phyloP scores from a whole-genome alignment of 148 eudicot genomes.

The Chenopodium formosanum region DNA sequence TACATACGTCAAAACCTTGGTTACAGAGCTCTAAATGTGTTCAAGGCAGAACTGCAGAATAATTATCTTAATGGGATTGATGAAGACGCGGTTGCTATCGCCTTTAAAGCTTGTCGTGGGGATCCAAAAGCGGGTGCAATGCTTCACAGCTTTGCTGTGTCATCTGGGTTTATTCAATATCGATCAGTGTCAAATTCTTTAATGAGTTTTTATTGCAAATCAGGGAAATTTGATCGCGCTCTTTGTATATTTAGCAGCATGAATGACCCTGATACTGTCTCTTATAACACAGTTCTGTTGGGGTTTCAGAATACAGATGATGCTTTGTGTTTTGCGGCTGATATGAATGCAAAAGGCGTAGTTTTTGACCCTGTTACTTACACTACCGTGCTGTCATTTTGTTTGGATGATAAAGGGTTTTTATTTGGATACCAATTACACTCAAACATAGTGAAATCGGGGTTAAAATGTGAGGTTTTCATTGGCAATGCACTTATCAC shows the following conservation, averaged over 20 bases:
- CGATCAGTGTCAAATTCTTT: slow-evolving; percentile 66
- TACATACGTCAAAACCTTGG: slow-evolving; percentile 41
- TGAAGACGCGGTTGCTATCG: slow-evolving; percentile 56
- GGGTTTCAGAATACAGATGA: slow-evolving; percentile 56
- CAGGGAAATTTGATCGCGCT: slow-evolving; percentile 45
- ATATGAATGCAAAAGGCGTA: slow-evolving; percentile 59
- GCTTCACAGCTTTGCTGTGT: slow-evolving; percentile 64
- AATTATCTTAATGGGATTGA: slow-evolving; percentile 34
- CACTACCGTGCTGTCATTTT: slow-evolving; percentile 57
- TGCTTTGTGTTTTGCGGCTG: slow-evolving; percentile 56
- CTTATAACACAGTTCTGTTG: slow-evolving; percentile 73
- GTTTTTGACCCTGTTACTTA: slow-evolving; percentile 69
- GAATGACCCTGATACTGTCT: slow-evolving; percentile 61
- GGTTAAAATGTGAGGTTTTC: slow-evolving; percentile 54
- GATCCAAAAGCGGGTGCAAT: slow-evolving; percentile 48
- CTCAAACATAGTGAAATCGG: slow-evolving; percentile 46
- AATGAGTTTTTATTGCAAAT: slow-evolving; percentile 81
- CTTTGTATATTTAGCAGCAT: slow-evolving; percentile 42
- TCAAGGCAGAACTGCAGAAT: slow-evolving; percentile 36
- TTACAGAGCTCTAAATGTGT: slow-evolving; percentile 46
- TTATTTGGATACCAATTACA: slow-evolving; percentile 69
- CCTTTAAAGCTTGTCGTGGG: slow-evolving; percentile 68
- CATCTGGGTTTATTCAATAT: slow-evolving; percentile 47
- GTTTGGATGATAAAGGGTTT: slow-evolving; percentile 57
- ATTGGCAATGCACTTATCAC: slow-evolving; percentile 79